These are phyloP conservation scores for Filobasidium wieringae DNA, from an alignment of 768 basidiomycete species.

Conservation along the genomic window DNA sequence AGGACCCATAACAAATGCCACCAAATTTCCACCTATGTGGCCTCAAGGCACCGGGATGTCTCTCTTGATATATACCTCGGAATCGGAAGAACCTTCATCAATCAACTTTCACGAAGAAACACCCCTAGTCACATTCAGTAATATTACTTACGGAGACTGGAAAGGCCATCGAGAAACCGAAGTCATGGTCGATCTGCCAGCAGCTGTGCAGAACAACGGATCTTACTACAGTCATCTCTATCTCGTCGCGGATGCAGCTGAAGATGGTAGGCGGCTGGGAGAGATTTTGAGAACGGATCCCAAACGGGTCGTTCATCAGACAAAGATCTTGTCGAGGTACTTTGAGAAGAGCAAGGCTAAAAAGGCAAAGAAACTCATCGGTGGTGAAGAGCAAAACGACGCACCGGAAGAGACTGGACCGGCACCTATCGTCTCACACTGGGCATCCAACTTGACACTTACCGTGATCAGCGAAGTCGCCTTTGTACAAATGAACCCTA, in stretches of 20 bases:
- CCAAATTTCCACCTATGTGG: conserved; percentile 21
- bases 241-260: conserved; percentile 13
- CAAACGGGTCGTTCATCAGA: conserved; percentile 21
- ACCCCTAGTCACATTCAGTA: conserved; percentile 30
- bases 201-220: conserved; percentile 27
- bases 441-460: conserved; percentile 77
- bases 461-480: conserved; percentile 66
- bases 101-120: conserved; percentile 9
- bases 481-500: conserved; percentile 18
- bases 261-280: not conserved
- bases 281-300: conserved; percentile 3
- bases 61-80: conserved; percentile 29
- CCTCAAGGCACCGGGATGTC: conserved; percentile 29
- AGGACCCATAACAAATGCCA: not conserved
- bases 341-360: conserved; percentile 57
- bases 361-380: conserved; percentile 64
- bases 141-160: conserved; percentile 34
- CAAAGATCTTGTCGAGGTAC: conserved; percentile 60
- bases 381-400: conserved; percentile 20
- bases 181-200: conserved; percentile 28
- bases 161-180: conserved; percentile 30
- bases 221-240: conserved; percentile 33
- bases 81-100: conserved; percentile 2
- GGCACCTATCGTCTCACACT: conserved; percentile 66
- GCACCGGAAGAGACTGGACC: conserved; percentile 37